Base-by-base conservation (phyloP, 805 yeast genomes). In the Yarrowia sp. region DNA sequence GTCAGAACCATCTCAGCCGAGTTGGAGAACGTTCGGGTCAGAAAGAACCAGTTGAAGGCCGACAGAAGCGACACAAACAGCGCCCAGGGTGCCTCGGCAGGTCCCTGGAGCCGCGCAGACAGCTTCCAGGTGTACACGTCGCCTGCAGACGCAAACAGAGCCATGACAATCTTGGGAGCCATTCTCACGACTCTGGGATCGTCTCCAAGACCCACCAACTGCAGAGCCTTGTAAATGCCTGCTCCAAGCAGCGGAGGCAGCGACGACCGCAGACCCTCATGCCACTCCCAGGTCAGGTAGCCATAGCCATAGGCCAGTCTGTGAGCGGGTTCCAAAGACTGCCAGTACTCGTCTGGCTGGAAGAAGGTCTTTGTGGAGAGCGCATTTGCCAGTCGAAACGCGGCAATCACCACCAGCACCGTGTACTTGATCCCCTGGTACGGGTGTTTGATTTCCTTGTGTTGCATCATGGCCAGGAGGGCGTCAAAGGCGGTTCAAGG, bases 341-440 rank as follows among this genome's bases (percentile, higher is more conserved):
- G 99, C 87, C 89, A 95, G 78, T 83, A 95, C 78, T 95, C 99
- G 77, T 95, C 99, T 0, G 99, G 94, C 77, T 95, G 99, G 79
- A 95, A 95, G 75, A 87, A 95, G 0, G 98, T 92, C 68, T 76
- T 76, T 5, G 86, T 84, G 1, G 87, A 76, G 32, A 90, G 75
- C 0, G 96, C 85, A 77, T 92, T 92, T 73, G 85, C 41, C 10
- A 88, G 71, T 48, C 97, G 67, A 8, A 48, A 49, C 40, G 56
- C 56, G 26, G 67, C 56, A 38, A 63, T 48, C 26, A 48, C 45
- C 42, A 32, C 55, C 56, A 63, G 56, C 48, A 63, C 67, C 36
- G 67, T 63, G 56, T 63, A 63, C 48, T 63, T 63, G 45, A 63
- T 36, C 26, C 67, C 67, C 67, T 63, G 67, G 40, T 63, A 49